Evolutionary conservation across 2,329 filamentous ascomycete genomes (phyloP).

Genomic region (Pseudogymnoascus sp.): DNA sequence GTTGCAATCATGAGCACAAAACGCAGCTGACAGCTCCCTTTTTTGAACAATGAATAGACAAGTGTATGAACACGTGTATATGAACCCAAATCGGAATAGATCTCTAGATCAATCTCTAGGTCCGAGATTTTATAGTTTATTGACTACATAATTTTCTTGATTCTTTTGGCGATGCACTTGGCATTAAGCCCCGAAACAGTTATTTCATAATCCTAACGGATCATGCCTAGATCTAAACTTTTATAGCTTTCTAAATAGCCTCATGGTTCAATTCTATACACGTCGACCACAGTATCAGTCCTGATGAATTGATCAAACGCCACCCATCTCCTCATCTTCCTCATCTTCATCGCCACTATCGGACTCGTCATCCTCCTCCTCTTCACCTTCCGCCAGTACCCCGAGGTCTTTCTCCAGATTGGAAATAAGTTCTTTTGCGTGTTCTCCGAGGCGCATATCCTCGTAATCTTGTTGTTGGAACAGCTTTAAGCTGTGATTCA

Average conservation of each 20-base stretch:
- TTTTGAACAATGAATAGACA: not conserved
- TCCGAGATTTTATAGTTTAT: not conserved
- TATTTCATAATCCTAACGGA: not conserved
- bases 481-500: constrained; percentile 71
- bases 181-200: not conserved
- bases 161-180: not conserved
- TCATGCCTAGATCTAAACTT: constrained; percentile 1
- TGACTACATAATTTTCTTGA: not conserved
- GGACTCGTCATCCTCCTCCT: constrained; percentile 42
- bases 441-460: constrained; percentile 67
- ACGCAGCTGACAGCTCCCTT: not conserved
- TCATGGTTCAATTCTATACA: constrained; percentile 2
- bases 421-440: constrained; percentile 62
- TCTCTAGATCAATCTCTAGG: not conserved
- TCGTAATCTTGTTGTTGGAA: constrained; percentile 76
- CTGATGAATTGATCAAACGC: not conserved
- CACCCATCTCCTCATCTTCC: constrained; percentile 44
- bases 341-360: constrained; percentile 36
- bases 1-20: constrained; percentile 7
- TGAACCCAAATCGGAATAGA: not conserved
- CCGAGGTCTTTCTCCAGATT: constrained; percentile 57
- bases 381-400: constrained; percentile 48
- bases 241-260: not conserved
- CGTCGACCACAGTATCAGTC: not conserved
- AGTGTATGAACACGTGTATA: not conserved